Evolutionary conservation across 306 rosid genomes (phyloP), one percentile per base, ranked within the genome.

Genomic region (Bauhinia variegata): DNA sequence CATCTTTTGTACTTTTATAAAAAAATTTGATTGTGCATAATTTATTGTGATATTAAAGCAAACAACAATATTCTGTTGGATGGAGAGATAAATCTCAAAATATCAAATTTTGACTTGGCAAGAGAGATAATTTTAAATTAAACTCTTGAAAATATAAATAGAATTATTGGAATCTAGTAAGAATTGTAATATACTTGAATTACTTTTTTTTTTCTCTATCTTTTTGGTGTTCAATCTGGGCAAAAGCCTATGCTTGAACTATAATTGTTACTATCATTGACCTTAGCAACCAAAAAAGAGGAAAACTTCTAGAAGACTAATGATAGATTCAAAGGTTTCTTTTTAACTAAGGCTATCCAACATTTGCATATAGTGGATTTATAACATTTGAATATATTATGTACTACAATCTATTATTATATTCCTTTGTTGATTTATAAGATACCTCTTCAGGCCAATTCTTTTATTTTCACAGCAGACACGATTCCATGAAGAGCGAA

Each of bases 21-120:
- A 61, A 85, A 85, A 11, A 79, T 85, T 13, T 73, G 44, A 14
- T 60, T 67, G 10, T 14, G 60, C 19, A 71, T 82, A 13, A 68
- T 85, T 65, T 85, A 85, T 39, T 66, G 80, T 37, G 80, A 85
- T 52, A 63, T 85, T 1, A 85, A 85, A 64, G 51, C 77, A 4
- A 82, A 84, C 6, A 79, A 82, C n/a, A n/a, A n/a, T n/a, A 70
- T 82, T 44, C 63, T 85, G 39, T 33, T 85, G 57, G 82, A 85
- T 62, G 54, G 0, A 6, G 7, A 63, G 0, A 60, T 82, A 76
- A 75, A 71, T 3, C 67, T 82, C 0, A 85, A 82, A 62, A 85
- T 85, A 42, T 44, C 84, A 49, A 79, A 85, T 69, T 85, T 85
- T 50, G 85, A 82, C 8, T 12, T 73, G 23, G 84, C 87, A 38